Conservation (phyloP, 371 early-diverging fungal genomes). For the Cokeromyces recurvatus region DNA sequence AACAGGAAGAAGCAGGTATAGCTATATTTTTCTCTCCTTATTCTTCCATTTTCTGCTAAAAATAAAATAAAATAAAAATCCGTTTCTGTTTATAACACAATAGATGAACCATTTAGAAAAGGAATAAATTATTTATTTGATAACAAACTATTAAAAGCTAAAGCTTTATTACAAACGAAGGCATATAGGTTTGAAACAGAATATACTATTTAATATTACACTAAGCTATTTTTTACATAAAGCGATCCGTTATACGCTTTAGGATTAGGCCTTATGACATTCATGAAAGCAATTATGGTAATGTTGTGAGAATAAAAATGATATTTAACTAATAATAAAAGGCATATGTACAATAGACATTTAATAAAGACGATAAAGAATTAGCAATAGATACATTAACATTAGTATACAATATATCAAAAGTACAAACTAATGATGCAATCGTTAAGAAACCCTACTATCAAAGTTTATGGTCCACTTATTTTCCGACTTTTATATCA, state of each 20-base stretch:
- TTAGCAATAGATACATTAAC: slow-evolving; percentile 37
- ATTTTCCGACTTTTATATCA: slow-evolving; percentile 12
- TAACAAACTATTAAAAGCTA: slow-evolving; percentile 46
- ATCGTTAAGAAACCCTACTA: slow-evolving; percentile 27
- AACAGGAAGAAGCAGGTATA: slow-evolving; percentile 55
- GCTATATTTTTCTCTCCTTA: too few species aligned
- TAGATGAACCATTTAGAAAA: slow-evolving; percentile 40
- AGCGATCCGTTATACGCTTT: slow-evolving; percentile 36
- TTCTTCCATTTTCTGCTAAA: too few species aligned
- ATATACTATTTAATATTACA: too few species aligned
- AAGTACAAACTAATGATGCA: slow-evolving; percentile 39
- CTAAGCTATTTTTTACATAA: too few species aligned
- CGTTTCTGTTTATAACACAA: too few species aligned
- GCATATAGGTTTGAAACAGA: slow-evolving; percentile 17
- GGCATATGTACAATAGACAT: too few species aligned
- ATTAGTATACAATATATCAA: slow-evolving; percentile 34
- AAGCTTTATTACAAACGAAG: slow-evolving; percentile 15
- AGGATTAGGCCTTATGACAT: slow-evolving; percentile 28
- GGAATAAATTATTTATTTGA: slow-evolving; percentile 41
- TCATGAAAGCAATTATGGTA: slow-evolving; percentile 35
- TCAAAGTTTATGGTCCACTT: slow-evolving; percentile 10
- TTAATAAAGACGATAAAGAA: slow-evolving; percentile 41
- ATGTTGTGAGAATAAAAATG: too few species aligned
- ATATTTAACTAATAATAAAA: too few species aligned
- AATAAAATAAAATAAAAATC: too few species aligned